Evolutionary conservation across 371 early-diverging fungal genomes (phyloP).

Genomic region (Actinomortierella ambigua): DNA sequence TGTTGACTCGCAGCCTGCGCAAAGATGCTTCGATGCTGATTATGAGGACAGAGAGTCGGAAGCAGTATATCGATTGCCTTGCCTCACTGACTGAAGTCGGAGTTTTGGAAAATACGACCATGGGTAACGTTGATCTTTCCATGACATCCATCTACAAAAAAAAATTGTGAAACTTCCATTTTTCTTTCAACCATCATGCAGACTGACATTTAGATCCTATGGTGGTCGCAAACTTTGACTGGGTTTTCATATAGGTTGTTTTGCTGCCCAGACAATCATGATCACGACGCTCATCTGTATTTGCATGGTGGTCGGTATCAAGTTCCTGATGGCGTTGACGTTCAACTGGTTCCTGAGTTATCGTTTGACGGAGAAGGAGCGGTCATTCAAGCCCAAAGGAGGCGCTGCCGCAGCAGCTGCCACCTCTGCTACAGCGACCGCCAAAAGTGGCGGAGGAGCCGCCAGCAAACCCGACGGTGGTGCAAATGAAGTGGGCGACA

Average conservation of each 20-base stretch:
- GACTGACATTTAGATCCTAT: no score
- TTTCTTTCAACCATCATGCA: no score
- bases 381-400: constrained; percentile 8
- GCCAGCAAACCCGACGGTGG: constrained; percentile 7
- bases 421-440: constrained; percentile 21
- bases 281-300: constrained; percentile 59
- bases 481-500: constrained; percentile 13
- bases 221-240: no score
- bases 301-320: constrained; percentile 62
- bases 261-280: constrained; percentile 68
- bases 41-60: constrained; percentile 39
- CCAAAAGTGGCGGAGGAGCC: constrained; percentile 22
- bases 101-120: constrained; percentile 50
- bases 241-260: constrained; percentile 54
- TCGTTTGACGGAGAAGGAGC: constrained; percentile 37
- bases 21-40: constrained; percentile 55
- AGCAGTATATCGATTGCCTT: constrained; percentile 50
- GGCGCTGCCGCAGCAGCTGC: constrained; percentile 12
- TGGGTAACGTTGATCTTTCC: constrained; percentile 27
- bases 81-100: constrained; percentile 53
- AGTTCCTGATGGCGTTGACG: constrained; percentile 68
- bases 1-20: constrained; percentile 43
- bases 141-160: no score
- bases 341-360: constrained; percentile 69
- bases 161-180: no score